Percentiles rank a stretch among this genome's conserved stretches.
phyloP scores from a whole-genome alignment of 2,329 filamentous ascomycete species.

The Pseudogymnoascus sp. region DNA sequence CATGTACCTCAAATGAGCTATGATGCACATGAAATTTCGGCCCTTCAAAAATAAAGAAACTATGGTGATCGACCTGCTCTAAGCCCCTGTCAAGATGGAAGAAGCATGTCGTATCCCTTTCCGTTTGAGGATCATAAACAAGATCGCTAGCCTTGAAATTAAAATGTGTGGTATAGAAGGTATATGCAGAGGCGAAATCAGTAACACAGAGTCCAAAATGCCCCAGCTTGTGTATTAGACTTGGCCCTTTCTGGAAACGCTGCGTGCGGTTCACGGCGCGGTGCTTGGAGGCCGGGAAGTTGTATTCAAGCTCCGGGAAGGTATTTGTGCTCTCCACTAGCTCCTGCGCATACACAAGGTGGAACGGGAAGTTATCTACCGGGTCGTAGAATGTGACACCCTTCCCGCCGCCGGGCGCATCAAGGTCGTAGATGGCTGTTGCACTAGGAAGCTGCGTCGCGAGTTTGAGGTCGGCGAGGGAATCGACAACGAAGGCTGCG shows the following conservation, averaged over 20 bases:
- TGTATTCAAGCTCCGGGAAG: slow-evolving; percentile 37
- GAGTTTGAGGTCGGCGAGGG: slow-evolving; percentile 45
- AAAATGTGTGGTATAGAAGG: slow-evolving; percentile 45
- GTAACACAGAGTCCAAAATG: slow-evolving; percentile 50
- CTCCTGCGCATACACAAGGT: slow-evolving; percentile 49
- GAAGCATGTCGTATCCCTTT: slow-evolving; percentile 40
- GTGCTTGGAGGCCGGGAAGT: slow-evolving; percentile 44
- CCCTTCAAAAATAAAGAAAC: slow-evolving; percentile 41
- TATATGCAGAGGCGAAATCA: slow-evolving; percentile 40
- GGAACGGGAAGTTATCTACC: slow-evolving; percentile 50
- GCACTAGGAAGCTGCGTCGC: slow-evolving; percentile 43
- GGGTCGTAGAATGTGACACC: slow-evolving; percentile 46
- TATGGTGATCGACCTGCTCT: slow-evolving; percentile 47
- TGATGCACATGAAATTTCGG: slow-evolving; percentile 44
- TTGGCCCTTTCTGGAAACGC: slow-evolving; percentile 44
- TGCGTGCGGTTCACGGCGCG: slow-evolving; percentile 42
- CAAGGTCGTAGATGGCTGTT: slow-evolving; percentile 42
- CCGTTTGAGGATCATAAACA: slow-evolving; percentile 17
- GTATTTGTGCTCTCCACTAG: slow-evolving; percentile 32
- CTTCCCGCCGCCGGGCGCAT: slow-evolving; percentile 48
- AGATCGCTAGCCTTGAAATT: slow-evolving; percentile 44
- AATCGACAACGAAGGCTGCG: slow-evolving; percentile 50
- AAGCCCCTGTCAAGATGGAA: slow-evolving; percentile 47
- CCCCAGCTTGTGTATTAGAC: slow-evolving; percentile 46
- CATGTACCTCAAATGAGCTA: slow-evolving; percentile 61